Evolutionary conservation across 2,329 filamentous ascomycete species (phyloP).

Genomic region (Xylaria sp.): DNA sequence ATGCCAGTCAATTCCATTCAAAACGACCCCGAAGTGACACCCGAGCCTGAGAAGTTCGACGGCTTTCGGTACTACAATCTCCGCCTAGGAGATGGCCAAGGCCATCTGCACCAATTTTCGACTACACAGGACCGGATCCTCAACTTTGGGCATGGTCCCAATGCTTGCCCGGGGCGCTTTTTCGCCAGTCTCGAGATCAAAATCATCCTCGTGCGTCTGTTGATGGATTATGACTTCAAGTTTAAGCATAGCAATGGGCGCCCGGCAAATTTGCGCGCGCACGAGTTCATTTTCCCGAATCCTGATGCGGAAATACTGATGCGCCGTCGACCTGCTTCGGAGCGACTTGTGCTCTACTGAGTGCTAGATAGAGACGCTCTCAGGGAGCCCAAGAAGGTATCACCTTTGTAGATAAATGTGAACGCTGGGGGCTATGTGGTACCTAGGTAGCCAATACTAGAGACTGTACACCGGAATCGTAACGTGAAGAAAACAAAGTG

Average conservation of each 20-base stretch:
- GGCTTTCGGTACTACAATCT: background rate
- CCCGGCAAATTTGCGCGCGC: background rate
- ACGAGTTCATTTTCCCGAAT: background rate
- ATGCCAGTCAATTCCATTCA: background rate
- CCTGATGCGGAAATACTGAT: background rate
- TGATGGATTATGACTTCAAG: conserved; percentile 1
- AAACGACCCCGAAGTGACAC: background rate
- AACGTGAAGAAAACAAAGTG: no score
- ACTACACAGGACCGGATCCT: background rate
- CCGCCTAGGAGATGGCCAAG: background rate
- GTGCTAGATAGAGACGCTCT: no score
- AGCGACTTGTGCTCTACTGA: no score
- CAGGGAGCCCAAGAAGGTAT: no score
- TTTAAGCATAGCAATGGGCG: background rate
- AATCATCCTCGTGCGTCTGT: background rate
- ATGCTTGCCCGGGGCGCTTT: conserved; percentile 5
- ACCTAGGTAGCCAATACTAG: no score
- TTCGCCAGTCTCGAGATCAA: conserved; percentile 11
- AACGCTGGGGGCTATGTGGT: no score
- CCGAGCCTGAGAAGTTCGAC: conserved; percentile 5
- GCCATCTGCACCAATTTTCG: background rate
- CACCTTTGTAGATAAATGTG: no score
- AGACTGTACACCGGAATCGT: no score
- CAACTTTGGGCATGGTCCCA: conserved; percentile 4
- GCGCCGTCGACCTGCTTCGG: no score